Percentiles rank a stretch among this genome's conserved stretches.
Evolutionary conservation across 306 rosid species (phyloP).

Genomic region (Acmispon strigosus): DNA sequence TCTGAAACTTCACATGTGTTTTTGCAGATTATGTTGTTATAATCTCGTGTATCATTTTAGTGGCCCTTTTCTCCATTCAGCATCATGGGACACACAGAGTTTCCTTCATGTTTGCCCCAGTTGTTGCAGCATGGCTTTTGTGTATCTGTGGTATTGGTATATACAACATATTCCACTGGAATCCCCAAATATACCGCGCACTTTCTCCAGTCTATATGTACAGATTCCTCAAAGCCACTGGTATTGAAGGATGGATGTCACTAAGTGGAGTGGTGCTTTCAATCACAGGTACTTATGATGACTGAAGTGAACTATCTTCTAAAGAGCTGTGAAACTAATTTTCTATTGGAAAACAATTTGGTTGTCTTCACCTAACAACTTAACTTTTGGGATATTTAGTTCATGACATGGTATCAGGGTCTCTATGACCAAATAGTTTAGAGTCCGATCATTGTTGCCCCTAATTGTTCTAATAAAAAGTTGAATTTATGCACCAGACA

Average conservation of each 20-base stretch:
- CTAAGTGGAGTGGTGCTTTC: slow-evolving; percentile 68
- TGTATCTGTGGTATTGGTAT: slow-evolving; percentile 62
- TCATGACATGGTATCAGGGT: too few relatives aligned
- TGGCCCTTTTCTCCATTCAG: slow-evolving; percentile 76
- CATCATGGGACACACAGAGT: slow-evolving; percentile 76
- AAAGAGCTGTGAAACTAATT: slow-evolving; percentile 16
- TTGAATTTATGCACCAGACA: too few relatives aligned
- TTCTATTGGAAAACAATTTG: too few relatives aligned
- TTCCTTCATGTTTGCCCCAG: slow-evolving; percentile 77
- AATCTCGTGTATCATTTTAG: slow-evolving; percentile 59
- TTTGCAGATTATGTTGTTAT: slow-evolving; percentile 58
- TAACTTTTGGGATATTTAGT: too few relatives aligned
- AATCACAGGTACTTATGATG: slow-evolving; percentile 56
- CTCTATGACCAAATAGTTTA: too few relatives aligned
- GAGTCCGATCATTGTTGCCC: too few relatives aligned
- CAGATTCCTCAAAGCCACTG: slow-evolving; percentile 48
- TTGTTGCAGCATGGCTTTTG: slow-evolving; percentile 63
- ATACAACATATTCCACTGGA: slow-evolving; percentile 69
- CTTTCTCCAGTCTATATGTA: slow-evolving; percentile 71
- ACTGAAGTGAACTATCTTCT: slow-evolving; percentile 18
- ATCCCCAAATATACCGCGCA: slow-evolving; percentile 44
- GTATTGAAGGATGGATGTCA: slow-evolving; percentile 69
- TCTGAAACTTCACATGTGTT: slow-evolving; percentile 8
- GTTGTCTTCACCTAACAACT: too few relatives aligned
- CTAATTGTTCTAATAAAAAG: too few relatives aligned